Evolutionary conservation across 495 filamentous ascomycete genomes (phyloP).

Genomic region (Podospora comata): DNA sequence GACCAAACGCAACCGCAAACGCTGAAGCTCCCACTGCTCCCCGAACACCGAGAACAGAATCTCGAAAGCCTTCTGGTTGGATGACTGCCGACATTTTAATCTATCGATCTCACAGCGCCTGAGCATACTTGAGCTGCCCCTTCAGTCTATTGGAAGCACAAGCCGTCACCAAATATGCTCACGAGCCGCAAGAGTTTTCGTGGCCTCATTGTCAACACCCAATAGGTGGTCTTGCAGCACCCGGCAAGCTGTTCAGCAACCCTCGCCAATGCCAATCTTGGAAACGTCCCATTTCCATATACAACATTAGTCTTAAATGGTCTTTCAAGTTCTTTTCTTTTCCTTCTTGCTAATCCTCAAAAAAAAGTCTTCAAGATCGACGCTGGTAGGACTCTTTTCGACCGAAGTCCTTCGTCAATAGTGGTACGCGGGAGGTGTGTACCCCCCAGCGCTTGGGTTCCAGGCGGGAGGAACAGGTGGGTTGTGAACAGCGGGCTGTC

Average conservation of each 20-base stretch:
- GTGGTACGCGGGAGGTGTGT: slow-evolving; percentile 1
- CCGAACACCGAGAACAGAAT: background rate
- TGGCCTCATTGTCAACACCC: background rate
- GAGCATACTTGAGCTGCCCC: background rate
- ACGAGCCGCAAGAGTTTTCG: background rate
- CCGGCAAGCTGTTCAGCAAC: no score
- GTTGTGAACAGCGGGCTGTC: slow-evolving; percentile 13
- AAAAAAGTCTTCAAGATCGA: slow-evolving; percentile 7
- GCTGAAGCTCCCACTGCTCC: background rate
- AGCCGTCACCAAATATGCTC: background rate
- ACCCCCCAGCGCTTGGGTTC: background rate
- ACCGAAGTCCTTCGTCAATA: slow-evolving; percentile 5
- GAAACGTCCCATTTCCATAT: background rate
- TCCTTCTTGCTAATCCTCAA: background rate
- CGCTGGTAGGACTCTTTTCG: background rate
- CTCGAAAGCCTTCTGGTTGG: background rate
- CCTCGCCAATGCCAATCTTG: no score
- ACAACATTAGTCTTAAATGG: no score
- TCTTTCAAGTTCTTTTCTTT: background rate
- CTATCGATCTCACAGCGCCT: slow-evolving; percentile 5
- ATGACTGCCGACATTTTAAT: slow-evolving; percentile 1
- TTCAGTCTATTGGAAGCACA: background rate
- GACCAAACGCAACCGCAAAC: background rate
- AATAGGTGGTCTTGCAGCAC: background rate
- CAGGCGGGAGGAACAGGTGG: background rate